Conservation (phyloP, 2,329 filamentous ascomycete species). For the Trichoderma koningiopsis region DNA sequence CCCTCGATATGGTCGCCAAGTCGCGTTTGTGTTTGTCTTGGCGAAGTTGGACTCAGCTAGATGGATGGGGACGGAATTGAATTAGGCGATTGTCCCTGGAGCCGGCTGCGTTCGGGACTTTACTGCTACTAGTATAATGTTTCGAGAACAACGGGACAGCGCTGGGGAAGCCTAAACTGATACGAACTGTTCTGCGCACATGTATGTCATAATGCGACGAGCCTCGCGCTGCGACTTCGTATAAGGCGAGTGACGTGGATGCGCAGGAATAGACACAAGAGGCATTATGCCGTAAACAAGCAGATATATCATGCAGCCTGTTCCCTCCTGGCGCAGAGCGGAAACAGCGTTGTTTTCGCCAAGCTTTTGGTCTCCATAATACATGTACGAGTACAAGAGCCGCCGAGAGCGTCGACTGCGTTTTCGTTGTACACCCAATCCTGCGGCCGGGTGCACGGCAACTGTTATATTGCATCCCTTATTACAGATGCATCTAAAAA, state of each 20-base stretch:
- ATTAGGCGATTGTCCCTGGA: neutral
- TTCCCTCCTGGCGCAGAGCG: neutral
- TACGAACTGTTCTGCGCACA: neutral
- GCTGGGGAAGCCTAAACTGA: neutral
- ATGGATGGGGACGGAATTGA: neutral
- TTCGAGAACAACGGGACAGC: neutral
- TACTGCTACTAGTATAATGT: neutral
- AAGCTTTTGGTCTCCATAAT: neutral
- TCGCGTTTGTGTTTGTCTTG: neutral
- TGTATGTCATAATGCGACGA: neutral
- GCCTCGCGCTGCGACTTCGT: neutral
- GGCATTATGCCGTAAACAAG: neutral
- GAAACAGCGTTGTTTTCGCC: neutral
- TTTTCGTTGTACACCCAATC: neutral
- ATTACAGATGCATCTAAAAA: neutral
- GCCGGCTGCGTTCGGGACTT: neutral
- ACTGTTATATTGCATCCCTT: neutral
- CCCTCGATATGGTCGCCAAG: neutral
- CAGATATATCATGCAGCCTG: neutral
- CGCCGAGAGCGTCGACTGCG: neutral
- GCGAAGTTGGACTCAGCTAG: neutral
- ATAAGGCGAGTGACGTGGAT: neutral
- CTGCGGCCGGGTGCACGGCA: neutral
- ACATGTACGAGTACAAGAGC: neutral
- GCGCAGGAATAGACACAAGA: neutral